Evolutionary conservation across 31 red algal species (phyloP).

Genomic region (Asparagopsis taxiformis): DNA sequence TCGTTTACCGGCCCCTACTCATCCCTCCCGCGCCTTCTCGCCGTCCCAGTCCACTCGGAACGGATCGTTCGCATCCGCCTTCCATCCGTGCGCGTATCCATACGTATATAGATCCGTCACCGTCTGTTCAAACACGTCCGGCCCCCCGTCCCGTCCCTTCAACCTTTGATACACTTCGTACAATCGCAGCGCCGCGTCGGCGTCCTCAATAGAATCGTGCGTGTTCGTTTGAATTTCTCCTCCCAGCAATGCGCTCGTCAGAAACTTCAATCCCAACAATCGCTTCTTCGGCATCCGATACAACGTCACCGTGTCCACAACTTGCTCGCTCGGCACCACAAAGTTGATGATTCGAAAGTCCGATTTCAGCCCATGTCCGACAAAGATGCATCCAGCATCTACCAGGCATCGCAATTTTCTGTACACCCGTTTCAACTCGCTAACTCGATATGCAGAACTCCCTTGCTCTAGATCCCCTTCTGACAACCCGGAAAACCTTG

Average conservation of each 20-base stretch:
- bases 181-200: constrained; percentile 80
- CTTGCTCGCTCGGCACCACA: constrained; percentile 85
- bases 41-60: constrained; percentile 26
- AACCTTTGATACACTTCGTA: constrained; percentile 76
- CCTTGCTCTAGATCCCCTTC: constrained; percentile 78
- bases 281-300: constrained; percentile 82
- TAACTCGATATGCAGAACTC: constrained; percentile 62
- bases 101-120: constrained; percentile 80
- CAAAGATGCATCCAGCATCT: constrained; percentile 89
- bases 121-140: constrained; percentile 44
- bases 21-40: neutral
- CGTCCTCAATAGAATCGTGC: constrained; percentile 97
- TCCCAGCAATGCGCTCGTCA: constrained; percentile 82
- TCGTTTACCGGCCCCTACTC: neutral
- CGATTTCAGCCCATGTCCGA: constrained; percentile 95
- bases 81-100: constrained; percentile 76
- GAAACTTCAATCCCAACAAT: constrained; percentile 79
- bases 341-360: constrained; percentile 98
- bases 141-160: constrained; percentile 30
- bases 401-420: constrained; percentile 80
- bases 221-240: constrained; percentile 74
- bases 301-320: constrained; percentile 91
- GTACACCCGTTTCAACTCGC: constrained; percentile 87
- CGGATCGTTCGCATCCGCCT: constrained; percentile 53
- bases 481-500: constrained; percentile 82